Conservation (phyloP, 2,329 filamentous ascomycete species). For the Pezicula carpinea region DNA sequence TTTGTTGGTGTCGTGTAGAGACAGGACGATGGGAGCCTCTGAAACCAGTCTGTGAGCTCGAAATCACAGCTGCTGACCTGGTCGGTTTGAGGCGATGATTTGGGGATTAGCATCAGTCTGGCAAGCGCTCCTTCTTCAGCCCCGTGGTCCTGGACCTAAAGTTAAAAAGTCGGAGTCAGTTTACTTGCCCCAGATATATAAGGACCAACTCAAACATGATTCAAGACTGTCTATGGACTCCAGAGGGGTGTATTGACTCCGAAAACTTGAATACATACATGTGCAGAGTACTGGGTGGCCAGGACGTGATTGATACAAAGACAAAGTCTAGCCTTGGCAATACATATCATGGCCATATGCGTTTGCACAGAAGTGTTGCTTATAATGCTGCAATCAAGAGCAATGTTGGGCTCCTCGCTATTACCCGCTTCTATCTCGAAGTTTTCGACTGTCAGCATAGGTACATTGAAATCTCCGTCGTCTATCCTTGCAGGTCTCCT, state of each 20-base stretch:
- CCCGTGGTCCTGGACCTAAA: slow-evolving; percentile 53
- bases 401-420: slow-evolving; percentile 55
- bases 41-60: slow-evolving; percentile 72
- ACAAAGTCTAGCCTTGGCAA: slow-evolving; percentile 83
- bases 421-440: slow-evolving; percentile 73
- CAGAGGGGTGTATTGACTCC: too few relatives aligned
- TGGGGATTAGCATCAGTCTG: slow-evolving; percentile 76
- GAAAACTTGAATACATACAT: too few relatives aligned
- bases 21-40: slow-evolving; percentile 64
- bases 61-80: slow-evolving; percentile 73
- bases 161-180: too few relatives aligned
- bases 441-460: slow-evolving; percentile 76
- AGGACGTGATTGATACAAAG: slow-evolving; percentile 83
- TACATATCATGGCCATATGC: slow-evolving; percentile 78
- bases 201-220: too few relatives aligned
- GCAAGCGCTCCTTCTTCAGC: slow-evolving; percentile 43
- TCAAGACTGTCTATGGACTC: too few relatives aligned
- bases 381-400: slow-evolving; percentile 64
- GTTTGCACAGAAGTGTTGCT: slow-evolving; percentile 67
- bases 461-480: slow-evolving; percentile 84
- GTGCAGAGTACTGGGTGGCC: slow-evolving; percentile 80
- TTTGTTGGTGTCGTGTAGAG: slow-evolving; percentile 58
- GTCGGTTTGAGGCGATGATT: slow-evolving; percentile 68
- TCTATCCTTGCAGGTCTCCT: slow-evolving; percentile 84
- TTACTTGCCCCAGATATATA: too few relatives aligned